Evolutionary conservation across 495 filamentous ascomycete genomes (phyloP), one percentile per base, ranked within the genome.

Genomic region (Penicillium flavigenum): DNA sequence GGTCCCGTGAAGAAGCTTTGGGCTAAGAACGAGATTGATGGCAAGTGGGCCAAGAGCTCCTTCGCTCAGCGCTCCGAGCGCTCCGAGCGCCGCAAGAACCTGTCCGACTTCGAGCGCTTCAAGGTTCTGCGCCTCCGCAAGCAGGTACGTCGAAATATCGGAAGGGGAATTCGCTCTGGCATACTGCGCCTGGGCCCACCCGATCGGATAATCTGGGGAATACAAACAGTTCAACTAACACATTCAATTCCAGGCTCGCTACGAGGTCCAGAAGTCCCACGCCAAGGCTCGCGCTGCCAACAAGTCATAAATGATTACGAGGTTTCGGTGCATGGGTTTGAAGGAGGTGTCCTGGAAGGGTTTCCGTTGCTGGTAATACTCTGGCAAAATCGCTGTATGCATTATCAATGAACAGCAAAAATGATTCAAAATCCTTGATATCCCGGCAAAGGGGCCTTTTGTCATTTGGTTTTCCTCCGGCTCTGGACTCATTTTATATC

Each of bases 51-150:
- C 66, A 84, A 89, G 78, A 90, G 82, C 80, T 80, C 81, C 73
- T 95, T 87, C 85, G 91, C 93, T 63, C 91, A 98, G 91, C 89
- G 87, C 81, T 84, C 88, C 72, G 83, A 84, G 62, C 82, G 86
- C 76, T 81, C 81, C 65, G 84, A 90, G 81, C 91, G 90, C 82
- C 87, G 95, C 81, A 87, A 85, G 78, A 86, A 86, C 66, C 82
- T 99, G 60, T 93, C 84, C 80, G 95, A 99, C 83, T 98, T 99
- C 74, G 95, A 99, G 84, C 87, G 94, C 71, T 99, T 98, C 90
- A 97, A 98, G 87, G 92, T 98, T 64, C 83, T 98, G 84, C 83
- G 91, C 74, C 81, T 97, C 79, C 91, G 88, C 86, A 98, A 98
- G 87, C 92, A 97, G 89, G 85, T 88, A 79, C 60, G 84, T 80